Evolutionary conservation across 2,329 filamentous ascomycete species (phyloP).

Genomic region (Epichloe scottii): DNA sequence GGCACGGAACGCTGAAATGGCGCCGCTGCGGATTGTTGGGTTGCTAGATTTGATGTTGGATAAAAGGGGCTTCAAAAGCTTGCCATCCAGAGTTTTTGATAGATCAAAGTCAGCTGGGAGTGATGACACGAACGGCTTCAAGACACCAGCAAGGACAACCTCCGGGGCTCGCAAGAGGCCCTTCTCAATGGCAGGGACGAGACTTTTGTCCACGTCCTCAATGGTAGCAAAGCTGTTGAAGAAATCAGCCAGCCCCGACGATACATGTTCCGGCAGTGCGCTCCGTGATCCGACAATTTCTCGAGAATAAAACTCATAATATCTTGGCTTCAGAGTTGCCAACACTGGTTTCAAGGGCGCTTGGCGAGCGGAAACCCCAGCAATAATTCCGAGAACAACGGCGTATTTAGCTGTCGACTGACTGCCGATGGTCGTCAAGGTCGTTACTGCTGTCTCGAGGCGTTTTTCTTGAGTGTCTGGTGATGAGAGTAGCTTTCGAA

Average conservation of each 20-base stretch:
- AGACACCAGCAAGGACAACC: slow-evolving; percentile 67
- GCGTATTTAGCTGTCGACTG: slow-evolving; percentile 58
- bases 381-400: slow-evolving; percentile 70
- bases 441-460: slow-evolving; percentile 49
- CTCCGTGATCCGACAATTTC: slow-evolving; percentile 74
- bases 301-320: slow-evolving; percentile 72
- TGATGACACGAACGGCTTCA: slow-evolving; percentile 59
- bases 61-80: slow-evolving; percentile 76
- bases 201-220: slow-evolving; percentile 61
- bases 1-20: slow-evolving; percentile 59
- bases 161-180: slow-evolving; percentile 80
- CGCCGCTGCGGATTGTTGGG: slow-evolving; percentile 59
- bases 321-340: slow-evolving; percentile 52
- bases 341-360: slow-evolving; percentile 49
- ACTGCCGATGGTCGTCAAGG: slow-evolving; percentile 55
- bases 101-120: slow-evolving; percentile 63
- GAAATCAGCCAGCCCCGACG: slow-evolving; percentile 66
- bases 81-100: slow-evolving; percentile 56
- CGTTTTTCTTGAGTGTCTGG: slow-evolving; percentile 43
- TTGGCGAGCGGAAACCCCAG: slow-evolving; percentile 71
- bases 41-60: slow-evolving; percentile 89
- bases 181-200: slow-evolving; percentile 79
- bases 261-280: slow-evolving; percentile 57
- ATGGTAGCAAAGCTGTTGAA: slow-evolving; percentile 61
- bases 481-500: slow-evolving; percentile 59